phyloP scores from a whole-genome alignment of 441 rosid species.

The Daphne laureola region DNA sequence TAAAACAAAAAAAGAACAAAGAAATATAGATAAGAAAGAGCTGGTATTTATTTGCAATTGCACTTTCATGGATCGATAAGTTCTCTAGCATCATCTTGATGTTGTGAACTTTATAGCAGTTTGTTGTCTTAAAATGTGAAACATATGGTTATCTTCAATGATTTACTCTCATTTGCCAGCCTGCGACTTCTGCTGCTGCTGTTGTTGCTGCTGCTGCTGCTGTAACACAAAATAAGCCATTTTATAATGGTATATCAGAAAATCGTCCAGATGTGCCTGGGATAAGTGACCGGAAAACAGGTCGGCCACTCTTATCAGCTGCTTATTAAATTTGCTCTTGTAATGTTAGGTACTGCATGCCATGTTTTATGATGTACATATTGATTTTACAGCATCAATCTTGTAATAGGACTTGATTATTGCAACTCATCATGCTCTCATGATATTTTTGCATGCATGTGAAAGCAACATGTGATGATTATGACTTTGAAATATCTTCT shows the following conservation, averaged over 20 bases:
- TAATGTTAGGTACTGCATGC: background rate
- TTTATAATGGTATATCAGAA: slow-evolving; percentile 20
- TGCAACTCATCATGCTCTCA: too few species aligned
- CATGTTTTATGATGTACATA: too few species aligned
- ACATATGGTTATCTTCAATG: slow-evolving; percentile 4
- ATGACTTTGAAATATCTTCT: too few species aligned
- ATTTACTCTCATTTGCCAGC: slow-evolving; percentile 20
- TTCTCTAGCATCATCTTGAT: slow-evolving; percentile 1
- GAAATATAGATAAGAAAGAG: too few species aligned
- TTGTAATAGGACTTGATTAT: too few species aligned
- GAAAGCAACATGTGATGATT: too few species aligned
- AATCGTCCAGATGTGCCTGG: slow-evolving; percentile 46
- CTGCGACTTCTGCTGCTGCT: slow-evolving; percentile 26
- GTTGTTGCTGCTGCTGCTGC: slow-evolving; percentile 23
- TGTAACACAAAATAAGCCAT: slow-evolving; percentile 33
- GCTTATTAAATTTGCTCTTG: slow-evolving; percentile 3
- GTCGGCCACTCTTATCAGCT: slow-evolving; percentile 26
- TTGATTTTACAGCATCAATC: too few species aligned
- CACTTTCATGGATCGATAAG: background rate
- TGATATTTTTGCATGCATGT: too few species aligned
- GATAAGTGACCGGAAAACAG: slow-evolving; percentile 52
- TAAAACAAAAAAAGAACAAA: too few species aligned
- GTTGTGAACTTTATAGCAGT: background rate
- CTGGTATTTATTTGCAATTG: too few species aligned
- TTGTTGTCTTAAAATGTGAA: slow-evolving; percentile 5